Evolutionary conservation across 257 asterid genomes (phyloP), one percentile per base, ranked within the genome.

Genomic region (Apocynum venetum): DNA sequence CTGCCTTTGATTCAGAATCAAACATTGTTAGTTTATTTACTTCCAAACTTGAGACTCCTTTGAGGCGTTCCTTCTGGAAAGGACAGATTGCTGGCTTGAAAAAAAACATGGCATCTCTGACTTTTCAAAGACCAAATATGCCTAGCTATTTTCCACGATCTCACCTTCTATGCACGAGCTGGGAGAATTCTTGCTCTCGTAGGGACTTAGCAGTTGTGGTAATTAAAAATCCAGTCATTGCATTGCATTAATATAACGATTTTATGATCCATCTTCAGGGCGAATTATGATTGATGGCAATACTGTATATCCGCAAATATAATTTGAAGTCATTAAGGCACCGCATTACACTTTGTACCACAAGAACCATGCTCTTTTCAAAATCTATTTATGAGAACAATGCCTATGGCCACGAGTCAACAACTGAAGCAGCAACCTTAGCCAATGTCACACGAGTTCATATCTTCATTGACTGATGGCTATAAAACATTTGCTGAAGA

Each of bases 161-260:
- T 93, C 44, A 85, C 61, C 74, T 90, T 93, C 3, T 91, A 94
- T 0, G 97, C 92, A 0, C 87, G 96, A 31, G 94, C 96, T 1
- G 96, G 98, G 31, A 91, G 90, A 63, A 90, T 96, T 0, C 90
- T 93, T 1, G 98, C 98, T 43, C 96, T 93, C 0, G 97, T 93
- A 25, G 1, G 98, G 98, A 0, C 96, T 96, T 0, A 93, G 98
- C 17, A 96, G 98, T 10, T 89, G 86, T 13, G 98, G 98, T 0
- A 93, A 25, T 25, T 25, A 25, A 91, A 80, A 91, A 97, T 80
- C 83, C 98, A 0, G 86, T 91, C 57, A 80, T 91, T 40, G 66
- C 31, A 25, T 25, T 25, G 31, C 95, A 10, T 91, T 93, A 0
- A 79, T 87, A 51, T 91, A 89, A 77, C 66, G 98, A 47, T 91